phyloP scores from a whole-genome alignment of 1,284 basidiomycete genomes.

The Rhodotorula sp. region DNA sequence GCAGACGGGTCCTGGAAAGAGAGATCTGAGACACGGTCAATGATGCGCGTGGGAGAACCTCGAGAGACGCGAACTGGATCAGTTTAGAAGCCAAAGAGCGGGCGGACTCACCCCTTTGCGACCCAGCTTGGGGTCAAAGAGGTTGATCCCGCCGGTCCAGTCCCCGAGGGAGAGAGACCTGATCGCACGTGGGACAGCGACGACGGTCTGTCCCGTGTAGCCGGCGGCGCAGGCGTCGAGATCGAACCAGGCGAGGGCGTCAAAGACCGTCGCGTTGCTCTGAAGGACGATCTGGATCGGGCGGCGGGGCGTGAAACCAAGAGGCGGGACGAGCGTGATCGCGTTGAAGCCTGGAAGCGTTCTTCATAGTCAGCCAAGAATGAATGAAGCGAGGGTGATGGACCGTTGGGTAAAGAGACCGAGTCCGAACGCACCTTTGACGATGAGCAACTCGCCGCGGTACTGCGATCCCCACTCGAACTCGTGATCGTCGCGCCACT shows the following conservation, averaged over 20 bases:
- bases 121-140: conserved; percentile 15
- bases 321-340: conserved; percentile 16
- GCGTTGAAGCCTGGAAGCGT: conserved; percentile 4
- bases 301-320: not conserved
- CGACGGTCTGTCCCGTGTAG: conserved; percentile 4
- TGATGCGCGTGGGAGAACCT: not conserved
- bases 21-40: no score
- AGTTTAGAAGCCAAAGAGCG: no score
- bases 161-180: conserved; percentile 14
- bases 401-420: no score
- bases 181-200: conserved; percentile 10
- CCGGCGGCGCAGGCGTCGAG: conserved; percentile 15
- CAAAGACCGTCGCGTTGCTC: not conserved
- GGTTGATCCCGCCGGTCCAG: conserved; percentile 8
- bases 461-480: conserved; percentile 8
- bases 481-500: not conserved
- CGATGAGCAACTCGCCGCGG: conserved; percentile 10
- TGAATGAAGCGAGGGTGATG: no score
- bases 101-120: conserved; percentile 4
- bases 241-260: conserved; percentile 9
- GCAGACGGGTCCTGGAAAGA: conserved; percentile 8
- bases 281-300: conserved; percentile 15
- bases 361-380: no score
- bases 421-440: conserved; percentile 11
- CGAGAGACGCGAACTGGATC: no score